phyloP scores from a whole-genome alignment of 1,284 basidiomycete species.

The Moesziomyces parantarcticus region DNA sequence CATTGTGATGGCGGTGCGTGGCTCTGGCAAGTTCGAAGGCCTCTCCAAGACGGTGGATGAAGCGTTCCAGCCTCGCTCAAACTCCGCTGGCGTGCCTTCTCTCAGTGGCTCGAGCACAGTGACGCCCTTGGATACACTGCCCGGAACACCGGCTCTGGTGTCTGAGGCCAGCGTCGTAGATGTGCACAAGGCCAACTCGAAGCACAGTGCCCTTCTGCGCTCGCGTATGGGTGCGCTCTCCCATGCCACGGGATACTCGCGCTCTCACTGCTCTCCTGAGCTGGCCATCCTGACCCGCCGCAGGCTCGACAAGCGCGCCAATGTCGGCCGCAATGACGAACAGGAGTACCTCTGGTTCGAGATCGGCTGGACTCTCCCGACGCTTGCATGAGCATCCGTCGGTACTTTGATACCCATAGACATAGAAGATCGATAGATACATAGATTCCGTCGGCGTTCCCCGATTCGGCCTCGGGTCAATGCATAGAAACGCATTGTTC shows the following conservation, averaged over 20 bases:
- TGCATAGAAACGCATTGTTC: not conserved
- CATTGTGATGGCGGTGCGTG: slow-evolving; percentile 44
- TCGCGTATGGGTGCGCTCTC: slow-evolving; percentile 28
- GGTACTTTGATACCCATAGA: not conserved
- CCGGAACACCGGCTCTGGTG: slow-evolving; percentile 28
- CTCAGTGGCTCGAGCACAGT: slow-evolving; percentile 19
- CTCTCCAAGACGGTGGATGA: slow-evolving; percentile 36
- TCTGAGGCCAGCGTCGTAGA: not conserved
- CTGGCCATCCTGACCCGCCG: slow-evolving; percentile 22
- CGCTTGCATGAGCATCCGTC: not conserved
- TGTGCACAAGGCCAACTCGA: slow-evolving; percentile 2
- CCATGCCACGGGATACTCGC: not conserved
- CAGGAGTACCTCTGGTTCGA: slow-evolving; percentile 51
- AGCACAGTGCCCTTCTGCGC: slow-evolving; percentile 25
- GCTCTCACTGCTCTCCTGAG: slow-evolving; percentile 1
- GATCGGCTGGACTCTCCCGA: slow-evolving; percentile 23
- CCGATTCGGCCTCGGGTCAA: not conserved
- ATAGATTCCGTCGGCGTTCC: too few species aligned
- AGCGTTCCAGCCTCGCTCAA: slow-evolving; percentile 20
- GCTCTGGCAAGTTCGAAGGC: slow-evolving; percentile 44
- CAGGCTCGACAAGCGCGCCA: slow-evolving; percentile 33
- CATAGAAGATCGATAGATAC: slow-evolving; percentile 1
- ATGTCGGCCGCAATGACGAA: slow-evolving; percentile 42
- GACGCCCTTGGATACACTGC: slow-evolving; percentile 32
- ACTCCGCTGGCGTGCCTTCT: slow-evolving; percentile 13